Evolutionary conservation across 345 rosid genomes (phyloP).

Genomic region (Salix arbutifolia): DNA sequence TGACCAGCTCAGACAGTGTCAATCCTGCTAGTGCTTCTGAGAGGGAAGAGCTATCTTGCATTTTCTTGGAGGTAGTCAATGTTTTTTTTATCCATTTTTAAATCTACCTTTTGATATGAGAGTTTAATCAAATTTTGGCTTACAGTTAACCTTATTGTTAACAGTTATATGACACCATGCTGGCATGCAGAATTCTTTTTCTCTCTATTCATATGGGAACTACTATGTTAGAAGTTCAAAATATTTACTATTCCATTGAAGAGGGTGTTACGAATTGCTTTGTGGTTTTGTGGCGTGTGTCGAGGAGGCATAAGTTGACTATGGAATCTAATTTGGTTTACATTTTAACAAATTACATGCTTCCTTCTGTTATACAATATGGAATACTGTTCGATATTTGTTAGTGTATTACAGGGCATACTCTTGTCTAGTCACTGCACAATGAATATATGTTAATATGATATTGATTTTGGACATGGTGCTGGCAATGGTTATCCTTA

Average conservation of each 20-base stretch:
- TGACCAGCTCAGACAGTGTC: conserved; percentile 47
- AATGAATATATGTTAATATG: background rate
- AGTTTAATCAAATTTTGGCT: background rate
- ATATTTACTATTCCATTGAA: background rate
- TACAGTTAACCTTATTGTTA: background rate
- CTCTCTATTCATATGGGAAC: background rate
- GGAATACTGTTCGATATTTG: background rate
- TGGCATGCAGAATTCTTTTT: background rate
- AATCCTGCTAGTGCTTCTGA: too few species aligned
- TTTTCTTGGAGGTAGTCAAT: conserved; percentile 70
- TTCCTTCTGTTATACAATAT: background rate
- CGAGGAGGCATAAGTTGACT: background rate
- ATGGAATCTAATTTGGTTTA: background rate
- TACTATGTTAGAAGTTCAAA: background rate
- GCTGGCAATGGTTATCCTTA: background rate
- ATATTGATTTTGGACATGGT: background rate
- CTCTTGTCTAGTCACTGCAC: background rate
- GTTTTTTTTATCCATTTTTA: background rate
- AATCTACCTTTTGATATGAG: background rate
- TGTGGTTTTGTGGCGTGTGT: background rate
- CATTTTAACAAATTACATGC: background rate
- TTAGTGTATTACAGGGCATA: background rate
- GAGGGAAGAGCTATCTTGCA: too few species aligned
- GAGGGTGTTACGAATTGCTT: background rate
- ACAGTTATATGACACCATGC: background rate